Evolutionary conservation across 371 early-diverging fungal genomes (phyloP).

Genomic region (Lichtheimia ornata): DNA sequence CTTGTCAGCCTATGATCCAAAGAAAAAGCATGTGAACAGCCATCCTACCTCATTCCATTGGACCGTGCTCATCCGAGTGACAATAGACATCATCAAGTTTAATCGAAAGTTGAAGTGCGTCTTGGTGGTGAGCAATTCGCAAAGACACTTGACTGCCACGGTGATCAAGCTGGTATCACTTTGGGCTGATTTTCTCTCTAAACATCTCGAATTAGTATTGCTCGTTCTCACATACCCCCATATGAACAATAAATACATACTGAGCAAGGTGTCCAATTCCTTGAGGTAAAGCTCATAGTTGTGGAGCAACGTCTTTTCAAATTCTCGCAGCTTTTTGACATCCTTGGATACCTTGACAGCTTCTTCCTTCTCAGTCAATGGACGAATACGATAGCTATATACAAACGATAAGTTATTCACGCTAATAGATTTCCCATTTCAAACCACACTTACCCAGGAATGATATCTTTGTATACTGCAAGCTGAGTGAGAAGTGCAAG

Average conservation of each 20-base stretch:
- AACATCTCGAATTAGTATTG: too few species aligned
- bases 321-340: conserved; percentile 82
- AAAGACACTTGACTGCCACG: conserved; percentile 73
- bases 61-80: conserved; percentile 66
- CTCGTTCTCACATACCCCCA: background rate
- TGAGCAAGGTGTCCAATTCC: conserved; percentile 52
- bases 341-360: conserved; percentile 81
- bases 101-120: conserved; percentile 93
- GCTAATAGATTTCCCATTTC: background rate
- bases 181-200: conserved; percentile 24
- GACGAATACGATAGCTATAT: conserved; percentile 83
- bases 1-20: background rate
- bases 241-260: background rate
- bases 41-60: conserved; percentile 49
- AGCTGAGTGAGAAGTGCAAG: conserved; percentile 83
- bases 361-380: conserved; percentile 81
- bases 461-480: conserved; percentile 90
- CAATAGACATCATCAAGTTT: conserved; percentile 82
- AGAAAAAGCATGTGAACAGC: too few species aligned
- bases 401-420: background rate
- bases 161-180: conserved; percentile 47
- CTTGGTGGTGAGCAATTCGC: conserved; percentile 73
- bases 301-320: conserved; percentile 78
- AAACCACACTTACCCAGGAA: conserved; percentile 68
- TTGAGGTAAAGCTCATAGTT: conserved; percentile 86